These are phyloP conservation scores for apple (Malus domestica) DNA, from an alignment of 306 rosid genomes.

Conservation along the genomic window DNA sequence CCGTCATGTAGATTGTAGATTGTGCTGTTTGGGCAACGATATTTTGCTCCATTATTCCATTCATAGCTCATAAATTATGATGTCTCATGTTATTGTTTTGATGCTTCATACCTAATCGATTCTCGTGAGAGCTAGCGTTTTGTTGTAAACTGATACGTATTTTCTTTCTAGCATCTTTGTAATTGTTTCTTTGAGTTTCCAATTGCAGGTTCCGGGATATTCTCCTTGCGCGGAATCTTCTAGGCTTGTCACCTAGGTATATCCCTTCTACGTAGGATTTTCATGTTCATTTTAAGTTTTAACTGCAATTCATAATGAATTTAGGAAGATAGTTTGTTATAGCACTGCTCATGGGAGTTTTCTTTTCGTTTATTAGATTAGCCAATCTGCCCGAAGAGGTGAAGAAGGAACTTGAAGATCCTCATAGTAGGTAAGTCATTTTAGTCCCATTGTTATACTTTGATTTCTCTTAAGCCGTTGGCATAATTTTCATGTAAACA, in stretches of 20 bases:
- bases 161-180: neutral
- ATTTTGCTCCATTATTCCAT: neutral
- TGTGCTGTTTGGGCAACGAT: neutral
- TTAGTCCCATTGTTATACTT: constrained; percentile 4
- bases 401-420: constrained; percentile 80
- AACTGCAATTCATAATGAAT: neutral
- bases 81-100: neutral
- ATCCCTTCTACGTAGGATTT: constrained; percentile 3
- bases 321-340: constrained; percentile 1
- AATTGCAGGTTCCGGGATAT: constrained; percentile 53
- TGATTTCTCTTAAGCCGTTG: neutral
- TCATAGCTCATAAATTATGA: neutral
- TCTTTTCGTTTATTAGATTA: constrained; percentile 36
- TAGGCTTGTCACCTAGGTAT: constrained; percentile 73
- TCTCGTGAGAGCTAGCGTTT: too few relatives aligned
- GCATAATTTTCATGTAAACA: too few relatives aligned
- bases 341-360: constrained; percentile 5
- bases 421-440: constrained; percentile 58
- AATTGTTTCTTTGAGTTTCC: neutral
- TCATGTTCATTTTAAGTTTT: neutral
- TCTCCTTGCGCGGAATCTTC: constrained; percentile 63
- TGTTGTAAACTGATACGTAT: neutral
- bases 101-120: neutral
- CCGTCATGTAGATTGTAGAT: neutral
- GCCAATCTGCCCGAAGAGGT: constrained; percentile 66